Conservation (phyloP, 108 stramenopile species). For the Schizochytrium sp. region DNA sequence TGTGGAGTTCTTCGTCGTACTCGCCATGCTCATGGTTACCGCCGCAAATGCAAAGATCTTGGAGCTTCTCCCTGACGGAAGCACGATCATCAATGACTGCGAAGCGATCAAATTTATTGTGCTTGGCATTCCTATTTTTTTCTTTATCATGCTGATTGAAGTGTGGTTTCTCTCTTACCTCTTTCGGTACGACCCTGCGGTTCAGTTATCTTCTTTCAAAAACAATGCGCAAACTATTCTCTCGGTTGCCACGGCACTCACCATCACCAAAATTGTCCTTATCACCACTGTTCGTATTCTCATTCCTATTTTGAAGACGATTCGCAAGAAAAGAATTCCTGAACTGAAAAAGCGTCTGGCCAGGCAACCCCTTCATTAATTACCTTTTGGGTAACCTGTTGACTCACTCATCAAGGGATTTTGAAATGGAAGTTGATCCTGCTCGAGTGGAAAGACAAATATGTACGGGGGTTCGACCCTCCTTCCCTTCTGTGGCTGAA, state of each 20-base stretch:
- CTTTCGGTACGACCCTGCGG: neutral
- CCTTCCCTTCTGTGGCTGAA: too few species aligned
- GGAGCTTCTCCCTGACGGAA: constrained; percentile 6
- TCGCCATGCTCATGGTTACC: constrained; percentile 47
- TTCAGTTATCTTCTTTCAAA: neutral
- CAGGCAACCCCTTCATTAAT: too few species aligned
- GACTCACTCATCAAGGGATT: too few species aligned
- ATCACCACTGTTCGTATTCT: neutral
- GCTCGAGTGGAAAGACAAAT: too few species aligned
- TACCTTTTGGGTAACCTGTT: too few species aligned
- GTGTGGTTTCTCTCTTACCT: constrained; percentile 38
- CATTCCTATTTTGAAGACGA: neutral
- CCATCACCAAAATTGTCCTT: constrained; percentile 3
- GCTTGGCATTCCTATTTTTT: constrained; percentile 28
- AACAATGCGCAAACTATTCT: constrained; percentile 13
- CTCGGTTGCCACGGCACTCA: constrained; percentile 9
- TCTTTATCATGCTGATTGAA: constrained; percentile 37
- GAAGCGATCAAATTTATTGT: constrained; percentile 21
- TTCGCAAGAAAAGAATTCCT: constrained; percentile 12
- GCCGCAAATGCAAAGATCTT: constrained; percentile 27
- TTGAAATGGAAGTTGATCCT: too few species aligned
- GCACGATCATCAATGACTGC: neutral
- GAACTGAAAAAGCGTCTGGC: neutral
- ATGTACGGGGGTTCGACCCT: too few species aligned
- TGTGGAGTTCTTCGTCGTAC: constrained; percentile 46